Evolutionary conservation across 2,329 filamentous ascomycete genomes (phyloP).

Genomic region (Sarocladium oryzae): DNA sequence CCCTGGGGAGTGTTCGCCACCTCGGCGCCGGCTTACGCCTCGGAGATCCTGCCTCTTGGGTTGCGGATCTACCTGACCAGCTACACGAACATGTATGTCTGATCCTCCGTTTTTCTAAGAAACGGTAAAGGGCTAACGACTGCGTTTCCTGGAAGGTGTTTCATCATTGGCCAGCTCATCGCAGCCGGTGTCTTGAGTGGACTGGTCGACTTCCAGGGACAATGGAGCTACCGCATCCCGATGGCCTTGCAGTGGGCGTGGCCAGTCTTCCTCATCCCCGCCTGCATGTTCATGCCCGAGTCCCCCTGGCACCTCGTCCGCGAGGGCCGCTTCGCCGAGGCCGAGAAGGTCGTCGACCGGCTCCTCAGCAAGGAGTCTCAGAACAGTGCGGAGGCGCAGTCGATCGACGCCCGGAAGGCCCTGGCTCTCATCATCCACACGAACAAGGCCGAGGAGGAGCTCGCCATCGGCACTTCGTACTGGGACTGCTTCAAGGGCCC

Average conservation of each 20-base stretch:
- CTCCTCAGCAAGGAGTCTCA: conserved; percentile 1
- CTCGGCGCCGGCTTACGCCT: conserved; percentile 35
- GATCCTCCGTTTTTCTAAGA: background rate
- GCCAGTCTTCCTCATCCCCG: conserved; percentile 30
- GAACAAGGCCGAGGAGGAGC: conserved; percentile 7
- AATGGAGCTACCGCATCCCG: conserved; percentile 36
- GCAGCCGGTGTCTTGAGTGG: conserved; percentile 18
- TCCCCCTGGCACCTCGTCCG: conserved; percentile 11
- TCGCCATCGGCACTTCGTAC: conserved; percentile 21
- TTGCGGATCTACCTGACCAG: conserved; percentile 32
- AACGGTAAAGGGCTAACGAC: background rate
- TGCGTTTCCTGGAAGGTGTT: conserved; percentile 18
- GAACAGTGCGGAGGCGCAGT: background rate
- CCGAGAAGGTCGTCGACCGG: conserved; percentile 4
- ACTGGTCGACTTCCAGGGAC: conserved; percentile 16
- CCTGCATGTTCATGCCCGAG: conserved; percentile 33
- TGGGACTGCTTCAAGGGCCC: conserved; percentile 38
- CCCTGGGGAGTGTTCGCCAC: conserved; percentile 34
- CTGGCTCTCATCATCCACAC: conserved; percentile 3
- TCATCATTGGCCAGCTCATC: conserved; percentile 34
- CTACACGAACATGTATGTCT: conserved; percentile 31
- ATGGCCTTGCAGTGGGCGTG: conserved; percentile 39
- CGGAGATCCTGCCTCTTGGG: conserved; percentile 25
- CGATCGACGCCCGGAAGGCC: background rate
- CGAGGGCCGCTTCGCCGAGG: conserved; percentile 6